These are phyloP conservation scores for Orbilia quercus DNA, from an alignment of 2,329 filamentous ascomycete genomes.

Conservation along the genomic window DNA sequence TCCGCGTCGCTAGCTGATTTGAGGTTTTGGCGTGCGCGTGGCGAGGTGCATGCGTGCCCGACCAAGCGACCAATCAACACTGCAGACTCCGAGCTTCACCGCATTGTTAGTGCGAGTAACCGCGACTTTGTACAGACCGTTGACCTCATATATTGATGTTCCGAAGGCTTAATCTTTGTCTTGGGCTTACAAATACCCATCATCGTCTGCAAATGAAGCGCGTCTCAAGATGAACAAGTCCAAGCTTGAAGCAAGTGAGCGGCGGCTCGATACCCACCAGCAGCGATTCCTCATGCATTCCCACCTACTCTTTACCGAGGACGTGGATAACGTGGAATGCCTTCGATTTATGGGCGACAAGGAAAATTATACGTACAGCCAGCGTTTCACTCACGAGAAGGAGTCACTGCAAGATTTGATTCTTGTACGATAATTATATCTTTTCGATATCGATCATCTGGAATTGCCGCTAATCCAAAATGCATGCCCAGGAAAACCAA, in stretches of 20 bases:
- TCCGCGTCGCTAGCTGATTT: neutral
- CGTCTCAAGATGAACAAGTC: neutral
- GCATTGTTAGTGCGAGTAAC: no score
- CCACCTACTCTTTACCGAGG: conserved; percentile 13
- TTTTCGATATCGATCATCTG: neutral
- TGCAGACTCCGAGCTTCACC: no score
- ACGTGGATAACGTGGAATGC: conserved; percentile 30
- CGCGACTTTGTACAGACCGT: no score
- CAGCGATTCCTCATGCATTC: conserved; percentile 16
- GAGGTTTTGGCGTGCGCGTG: neutral
- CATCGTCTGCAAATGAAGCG: neutral
- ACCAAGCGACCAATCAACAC: neutral
- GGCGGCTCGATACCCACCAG: conserved; percentile 10
- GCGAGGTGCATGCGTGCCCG: neutral
- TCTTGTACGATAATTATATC: conserved; percentile 6
- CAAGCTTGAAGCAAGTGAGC: neutral
- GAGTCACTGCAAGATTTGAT: conserved; percentile 20
- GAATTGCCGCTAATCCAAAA: neutral
- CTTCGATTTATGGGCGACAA: conserved; percentile 6
- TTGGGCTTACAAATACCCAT: neutral
- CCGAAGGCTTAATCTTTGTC: neutral
- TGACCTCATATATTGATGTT: neutral
- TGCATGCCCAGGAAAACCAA: conserved; percentile 14
- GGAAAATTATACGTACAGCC: neutral
- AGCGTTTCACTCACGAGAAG: conserved; percentile 1